Percentiles rank a stretch among this genome's conserved stretches.
These are phyloP conservation scores for Alnus rubra DNA, from an alignment of 306 rosid genomes.

Conservation along the genomic window DNA sequence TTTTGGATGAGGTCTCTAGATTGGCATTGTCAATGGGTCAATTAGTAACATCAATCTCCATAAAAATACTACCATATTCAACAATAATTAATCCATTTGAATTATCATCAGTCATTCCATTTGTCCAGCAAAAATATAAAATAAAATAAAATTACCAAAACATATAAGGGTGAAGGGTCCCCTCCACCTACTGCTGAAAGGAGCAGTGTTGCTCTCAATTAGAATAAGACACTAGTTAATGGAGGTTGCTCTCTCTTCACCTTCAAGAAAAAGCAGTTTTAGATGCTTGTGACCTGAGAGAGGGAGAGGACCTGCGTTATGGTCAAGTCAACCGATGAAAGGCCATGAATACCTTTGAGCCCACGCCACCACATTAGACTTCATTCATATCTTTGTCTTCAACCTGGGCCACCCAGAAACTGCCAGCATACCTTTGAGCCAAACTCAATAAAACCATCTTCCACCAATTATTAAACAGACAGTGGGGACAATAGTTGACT, in stretches of 20 bases:
- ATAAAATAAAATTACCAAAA: neutral
- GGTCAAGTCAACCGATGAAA: neutral
- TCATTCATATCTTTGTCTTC: neutral
- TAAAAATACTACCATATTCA: neutral
- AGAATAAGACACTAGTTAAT: constrained; percentile 8
- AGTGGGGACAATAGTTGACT: neutral
- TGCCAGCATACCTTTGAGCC: neutral
- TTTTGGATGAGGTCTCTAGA: neutral
- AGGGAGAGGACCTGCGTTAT: neutral
- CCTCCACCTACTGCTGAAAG: constrained; percentile 9
- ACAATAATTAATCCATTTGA: neutral
- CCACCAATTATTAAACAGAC: neutral
- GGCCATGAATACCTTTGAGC: neutral
- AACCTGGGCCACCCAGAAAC: neutral
- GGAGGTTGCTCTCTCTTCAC: constrained; percentile 18
- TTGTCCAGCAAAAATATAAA: neutral
- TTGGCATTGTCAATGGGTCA: neutral
- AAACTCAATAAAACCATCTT: neutral
- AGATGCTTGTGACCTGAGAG: no score
- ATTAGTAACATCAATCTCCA: no score
- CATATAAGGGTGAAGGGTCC: neutral
- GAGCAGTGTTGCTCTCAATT: constrained; percentile 1
- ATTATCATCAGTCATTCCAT: neutral
- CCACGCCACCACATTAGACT: neutral
- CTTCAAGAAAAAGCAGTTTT: neutral